Base-by-base conservation (phyloP, 1,139 yeast genomes). In the Scheffersomyces lignicola region DNA sequence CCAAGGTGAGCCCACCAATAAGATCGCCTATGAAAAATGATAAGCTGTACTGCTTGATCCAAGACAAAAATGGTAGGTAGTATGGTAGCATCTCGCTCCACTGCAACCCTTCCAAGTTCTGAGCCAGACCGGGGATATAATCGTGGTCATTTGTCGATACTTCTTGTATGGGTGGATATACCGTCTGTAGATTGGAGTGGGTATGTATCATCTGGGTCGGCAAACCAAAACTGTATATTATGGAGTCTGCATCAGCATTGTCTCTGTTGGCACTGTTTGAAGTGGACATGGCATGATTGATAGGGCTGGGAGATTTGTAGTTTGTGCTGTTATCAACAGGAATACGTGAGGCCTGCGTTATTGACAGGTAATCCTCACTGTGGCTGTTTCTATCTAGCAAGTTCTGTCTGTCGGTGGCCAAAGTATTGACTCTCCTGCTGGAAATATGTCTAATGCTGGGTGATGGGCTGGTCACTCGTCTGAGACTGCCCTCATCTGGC, bases 1-100 rank as follows among this genome's bases (percentile, higher is more conserved):
- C 96, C 29, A 90, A 60, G 0, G 97, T 83, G 11, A 89, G 54
- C 0, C 98, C 97, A 1, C 96, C 96, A 12, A 85, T 60, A 16
- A 87, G 51, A 49, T 92, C 98, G 10, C 95, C 89, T 2, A 81
- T 40, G 27, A 88, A 70, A 46, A 69, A 76, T 5, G 58, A 48
- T 17, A 56, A 38, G 12, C 65, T 58, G 56, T 92, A 92, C 16
- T 73, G 63, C 7, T 82, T 78, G 26, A 87, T 52, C 97, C 97
- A 92, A 1, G 86, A 74, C 37, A 80, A 65, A 35, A 85, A 80
- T 0, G 97, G 97, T 4, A 90, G 58, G 51, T 90, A 90, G 58
- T 90, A 89, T 0, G 89, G 80, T 5, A 59, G 44, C 10, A 56
- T 48, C 13, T 56, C 63, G 12, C 42, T 47, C 66, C 67, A 61